phyloP scores from a whole-genome alignment of 345 rosid species.

The Psidium guajava region DNA sequence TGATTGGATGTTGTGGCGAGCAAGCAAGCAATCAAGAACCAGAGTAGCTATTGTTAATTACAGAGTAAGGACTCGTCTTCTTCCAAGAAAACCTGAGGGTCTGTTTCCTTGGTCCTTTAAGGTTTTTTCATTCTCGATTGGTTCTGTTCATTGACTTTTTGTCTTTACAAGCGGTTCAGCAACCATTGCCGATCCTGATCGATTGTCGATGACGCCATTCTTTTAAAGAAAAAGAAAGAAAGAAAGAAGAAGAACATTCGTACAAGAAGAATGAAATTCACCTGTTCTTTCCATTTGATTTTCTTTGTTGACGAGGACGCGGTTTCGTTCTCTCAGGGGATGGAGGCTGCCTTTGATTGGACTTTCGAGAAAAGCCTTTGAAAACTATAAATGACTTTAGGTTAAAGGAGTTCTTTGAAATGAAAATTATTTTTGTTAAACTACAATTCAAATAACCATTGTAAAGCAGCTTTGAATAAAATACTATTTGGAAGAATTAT shows the following conservation, averaged over 20 bases:
- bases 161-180: slow-evolving; percentile 29
- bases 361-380: too few relatives aligned
- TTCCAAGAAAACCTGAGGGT: neutral
- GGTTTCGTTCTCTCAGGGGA: neutral
- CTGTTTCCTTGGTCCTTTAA: too few relatives aligned
- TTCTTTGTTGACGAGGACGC: neutral
- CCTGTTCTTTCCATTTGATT: neutral
- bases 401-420: too few relatives aligned
- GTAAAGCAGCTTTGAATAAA: too few relatives aligned
- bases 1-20: neutral
- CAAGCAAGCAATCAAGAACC: neutral
- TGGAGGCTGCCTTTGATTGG: neutral
- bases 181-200: slow-evolving; percentile 88
- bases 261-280: neutral
- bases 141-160: neutral
- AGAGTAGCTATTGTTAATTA: neutral
- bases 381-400: too few relatives aligned
- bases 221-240: too few relatives aligned
- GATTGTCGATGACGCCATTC: neutral
- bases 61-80: neutral
- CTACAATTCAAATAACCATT: too few relatives aligned
- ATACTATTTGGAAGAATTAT: too few relatives aligned
- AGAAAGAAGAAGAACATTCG: neutral
- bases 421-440: too few relatives aligned
- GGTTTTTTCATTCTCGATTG: neutral